phyloP scores from a whole-genome alignment of 495 filamentous ascomycete species.

The Aspergillus saccharolyticus region DNA sequence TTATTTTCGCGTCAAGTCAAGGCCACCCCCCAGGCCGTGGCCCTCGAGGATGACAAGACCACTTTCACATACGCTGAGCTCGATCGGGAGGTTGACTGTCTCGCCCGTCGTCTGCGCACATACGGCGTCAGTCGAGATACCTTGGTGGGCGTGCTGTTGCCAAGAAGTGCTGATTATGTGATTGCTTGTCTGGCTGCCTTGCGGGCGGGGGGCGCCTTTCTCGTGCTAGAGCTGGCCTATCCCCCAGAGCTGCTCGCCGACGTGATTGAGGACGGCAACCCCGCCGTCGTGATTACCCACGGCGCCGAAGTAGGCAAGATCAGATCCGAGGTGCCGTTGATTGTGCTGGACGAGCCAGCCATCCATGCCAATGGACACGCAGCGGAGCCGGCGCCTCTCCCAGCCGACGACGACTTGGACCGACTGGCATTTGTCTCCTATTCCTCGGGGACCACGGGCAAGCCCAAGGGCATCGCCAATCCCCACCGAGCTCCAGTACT shows the following conservation, averaged over 20 bases:
- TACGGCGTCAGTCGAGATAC: slow-evolving; percentile 57
- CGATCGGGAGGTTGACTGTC: slow-evolving; percentile 49
- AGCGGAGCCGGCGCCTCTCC: slow-evolving; percentile 38
- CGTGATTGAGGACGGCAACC: slow-evolving; percentile 61
- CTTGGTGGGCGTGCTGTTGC: slow-evolving; percentile 61
- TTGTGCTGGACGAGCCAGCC: slow-evolving; percentile 49
- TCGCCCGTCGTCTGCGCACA: slow-evolving; percentile 49
- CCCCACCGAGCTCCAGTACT: slow-evolving; percentile 60
- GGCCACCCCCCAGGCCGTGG: slow-evolving; percentile 53
- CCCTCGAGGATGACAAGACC: slow-evolving; percentile 53
- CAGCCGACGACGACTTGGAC: slow-evolving; percentile 56
- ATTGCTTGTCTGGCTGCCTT: slow-evolving; percentile 63
- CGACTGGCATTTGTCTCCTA: slow-evolving; percentile 62
- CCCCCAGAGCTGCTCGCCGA: slow-evolving; percentile 59
- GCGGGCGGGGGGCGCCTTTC: slow-evolving; percentile 64
- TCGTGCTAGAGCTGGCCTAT: slow-evolving; percentile 66
- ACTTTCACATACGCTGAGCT: slow-evolving; percentile 59
- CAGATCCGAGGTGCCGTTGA: slow-evolving; percentile 47
- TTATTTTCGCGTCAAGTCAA: slow-evolving; percentile 55
- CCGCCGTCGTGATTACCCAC: slow-evolving; percentile 57
- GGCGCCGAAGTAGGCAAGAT: slow-evolving; percentile 51
- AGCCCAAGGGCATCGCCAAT: slow-evolving; percentile 66
- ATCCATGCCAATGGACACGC: slow-evolving; percentile 32
- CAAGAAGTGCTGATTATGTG: slow-evolving; percentile 63
- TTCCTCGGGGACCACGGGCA: slow-evolving; percentile 62